phyloP scores from a whole-genome alignment of 768 basidiomycete species.

The Mycena galopus region DNA sequence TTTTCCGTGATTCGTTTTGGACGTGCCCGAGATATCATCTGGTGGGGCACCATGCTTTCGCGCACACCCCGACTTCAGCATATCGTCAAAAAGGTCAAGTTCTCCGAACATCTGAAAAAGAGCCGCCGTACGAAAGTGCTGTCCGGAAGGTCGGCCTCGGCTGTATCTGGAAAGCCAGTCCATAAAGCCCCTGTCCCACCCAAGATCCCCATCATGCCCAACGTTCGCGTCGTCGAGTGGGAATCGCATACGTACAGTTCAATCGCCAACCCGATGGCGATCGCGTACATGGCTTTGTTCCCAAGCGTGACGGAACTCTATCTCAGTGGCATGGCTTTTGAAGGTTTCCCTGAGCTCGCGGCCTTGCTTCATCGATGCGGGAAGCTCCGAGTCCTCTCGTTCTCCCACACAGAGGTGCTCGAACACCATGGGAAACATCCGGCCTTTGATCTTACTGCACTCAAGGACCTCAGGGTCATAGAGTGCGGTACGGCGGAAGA shows the following conservation, averaged over 20 bases:
- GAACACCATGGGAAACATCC: neutral
- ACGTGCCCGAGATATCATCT: constrained; percentile 13
- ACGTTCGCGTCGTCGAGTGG: constrained; percentile 15
- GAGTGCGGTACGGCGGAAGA: neutral
- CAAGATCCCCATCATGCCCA: constrained; percentile 10
- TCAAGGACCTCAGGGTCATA: constrained; percentile 4
- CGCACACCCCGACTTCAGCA: constrained; percentile 6
- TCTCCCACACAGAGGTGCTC: neutral
- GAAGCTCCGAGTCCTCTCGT: constrained; percentile 2
- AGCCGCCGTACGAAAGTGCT: too few species aligned
- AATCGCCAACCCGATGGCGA: neutral
- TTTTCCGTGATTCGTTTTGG: constrained; percentile 19
- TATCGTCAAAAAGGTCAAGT: constrained; percentile 18
- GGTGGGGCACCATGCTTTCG: constrained; percentile 19
- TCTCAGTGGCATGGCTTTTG: neutral
- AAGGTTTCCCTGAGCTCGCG: neutral
- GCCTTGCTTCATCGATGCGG: constrained; percentile 3
- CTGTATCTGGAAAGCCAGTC: neutral
- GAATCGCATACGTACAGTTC: neutral
- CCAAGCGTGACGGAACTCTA: neutral
- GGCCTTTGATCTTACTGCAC: neutral
- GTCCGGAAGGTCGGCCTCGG: neutral
- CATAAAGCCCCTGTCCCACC: neutral
- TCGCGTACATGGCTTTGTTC: constrained; percentile 12
- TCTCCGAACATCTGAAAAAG: neutral